Evolutionary conservation across 805 yeast species (phyloP).

Genomic region (Yarrowia phangngaensis): DNA sequence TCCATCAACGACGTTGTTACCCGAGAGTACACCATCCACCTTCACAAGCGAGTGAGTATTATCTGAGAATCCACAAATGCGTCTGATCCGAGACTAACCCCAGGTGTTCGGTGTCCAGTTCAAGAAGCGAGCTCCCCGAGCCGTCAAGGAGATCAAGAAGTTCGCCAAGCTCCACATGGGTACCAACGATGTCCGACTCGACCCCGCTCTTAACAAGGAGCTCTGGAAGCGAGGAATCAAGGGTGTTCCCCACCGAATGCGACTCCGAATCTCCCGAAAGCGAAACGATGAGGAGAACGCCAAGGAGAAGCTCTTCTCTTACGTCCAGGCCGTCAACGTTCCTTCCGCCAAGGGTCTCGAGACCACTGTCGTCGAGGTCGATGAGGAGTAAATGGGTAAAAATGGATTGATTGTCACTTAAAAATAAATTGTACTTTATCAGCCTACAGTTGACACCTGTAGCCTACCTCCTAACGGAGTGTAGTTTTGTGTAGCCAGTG

Average conservation of each 20-base stretch:
- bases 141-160: slow-evolving; percentile 98
- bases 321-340: slow-evolving; percentile 95
- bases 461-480: slow-evolving; percentile 23
- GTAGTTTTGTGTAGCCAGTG: slow-evolving; percentile 16
- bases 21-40: slow-evolving; percentile 99
- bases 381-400: slow-evolving; percentile 43
- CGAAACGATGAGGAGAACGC: slow-evolving; percentile 99
- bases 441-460: slow-evolving; percentile 22
- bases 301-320: slow-evolving; percentile 94
- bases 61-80: not conserved
- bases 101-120: slow-evolving; percentile 96
- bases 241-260: slow-evolving; percentile 97
- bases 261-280: slow-evolving; percentile 98
- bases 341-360: slow-evolving; percentile 95
- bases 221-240: slow-evolving; percentile 99
- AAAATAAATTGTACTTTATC: slow-evolving; percentile 24
- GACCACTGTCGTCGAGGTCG: slow-evolving; percentile 93
- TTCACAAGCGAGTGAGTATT: slow-evolving; percentile 94
- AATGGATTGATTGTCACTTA: slow-evolving; percentile 13
- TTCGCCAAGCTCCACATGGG: slow-evolving; percentile 99
- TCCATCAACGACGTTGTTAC: slow-evolving; percentile 99
- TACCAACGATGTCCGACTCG: slow-evolving; percentile 97
- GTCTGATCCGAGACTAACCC: not conserved
- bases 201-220: slow-evolving; percentile 96
- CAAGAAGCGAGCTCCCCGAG: slow-evolving; percentile 99